Evolutionary conservation across 192 early-diverging fungal genomes (phyloP), one percentile per base, ranked within the genome.

Genomic region (Umbelopsis vinacea): DNA sequence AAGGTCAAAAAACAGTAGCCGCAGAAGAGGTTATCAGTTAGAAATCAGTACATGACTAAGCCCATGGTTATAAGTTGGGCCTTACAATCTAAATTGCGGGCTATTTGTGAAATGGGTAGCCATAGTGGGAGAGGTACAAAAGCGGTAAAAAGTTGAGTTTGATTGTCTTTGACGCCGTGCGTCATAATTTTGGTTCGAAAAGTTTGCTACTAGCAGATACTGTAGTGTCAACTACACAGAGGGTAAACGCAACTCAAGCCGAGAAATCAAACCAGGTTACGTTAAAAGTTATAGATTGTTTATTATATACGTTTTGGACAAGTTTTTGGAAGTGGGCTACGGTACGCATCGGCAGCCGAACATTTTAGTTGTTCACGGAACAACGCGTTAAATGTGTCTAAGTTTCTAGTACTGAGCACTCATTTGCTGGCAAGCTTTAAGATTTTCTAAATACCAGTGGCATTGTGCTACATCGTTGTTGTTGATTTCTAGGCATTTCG

Each of bases 391-490:
- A 17, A 54, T 14, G n/a, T 54, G 3, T 22, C 12, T 23, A 22
- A 11, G 10, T 2, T n/a, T 54, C 53, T 81, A 80, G 54, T 82
- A 81, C 45, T 84, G 79, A n/a, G 74, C 66, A 23, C 81, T 77
- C 81, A 84, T 83, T 47, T 78, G 71, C 47, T 93, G 94, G 86
- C 95, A 98, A 66, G 90, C 85, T 88, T 96, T 96, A 68, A 98
- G 88, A 82, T 91, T 87, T 73, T 98, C 94, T 37, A 96, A 80
- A 81, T 95, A 95, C 87, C 91, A 95, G 82, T 94, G 91, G 85
- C 96, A 98, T 33, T 88, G 84, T 45, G 71, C 77, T 74, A 93
- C 90, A 80, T 96, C 90, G 76, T 93, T 90, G 54, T 84, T 85
- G 79, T 88, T 94, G 73, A 82, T 76, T 77, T 97, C 94, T 48